Evolutionary conservation across 2,329 filamentous ascomycete species (phyloP).

Genomic region (Neonectria hederae): DNA sequence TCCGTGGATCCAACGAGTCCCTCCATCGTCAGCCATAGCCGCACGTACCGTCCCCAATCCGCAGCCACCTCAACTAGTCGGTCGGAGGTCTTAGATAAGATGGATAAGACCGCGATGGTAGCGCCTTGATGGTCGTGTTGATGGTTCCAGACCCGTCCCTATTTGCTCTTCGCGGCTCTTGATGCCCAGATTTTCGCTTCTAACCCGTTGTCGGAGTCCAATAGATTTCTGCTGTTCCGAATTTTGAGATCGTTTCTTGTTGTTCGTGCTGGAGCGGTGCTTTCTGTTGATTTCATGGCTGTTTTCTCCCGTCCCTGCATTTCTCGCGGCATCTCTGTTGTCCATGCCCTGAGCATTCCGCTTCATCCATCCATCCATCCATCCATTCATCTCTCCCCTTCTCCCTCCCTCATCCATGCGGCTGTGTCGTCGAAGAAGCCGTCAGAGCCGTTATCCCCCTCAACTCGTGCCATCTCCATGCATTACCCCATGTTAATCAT

Average conservation of each 20-base stretch:
- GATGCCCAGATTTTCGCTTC: background rate
- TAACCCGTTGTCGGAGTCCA: background rate
- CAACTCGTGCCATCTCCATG: constrained; percentile 19
- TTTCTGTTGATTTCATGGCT: background rate
- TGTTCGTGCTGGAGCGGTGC: background rate
- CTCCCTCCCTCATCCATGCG: background rate
- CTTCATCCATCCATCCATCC: constrained; percentile 17
- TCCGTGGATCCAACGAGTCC: constrained; percentile 13
- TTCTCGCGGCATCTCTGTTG: background rate
- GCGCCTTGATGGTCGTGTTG: background rate
- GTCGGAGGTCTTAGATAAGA: constrained; percentile 9
- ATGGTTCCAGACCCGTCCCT: background rate
- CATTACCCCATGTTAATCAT: constrained; percentile 14
- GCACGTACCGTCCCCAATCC: background rate
- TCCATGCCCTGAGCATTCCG: background rate
- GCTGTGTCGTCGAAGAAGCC: constrained; percentile 5
- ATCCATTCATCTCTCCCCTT: too few relatives aligned
- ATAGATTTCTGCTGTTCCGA: background rate
- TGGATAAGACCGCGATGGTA: background rate
- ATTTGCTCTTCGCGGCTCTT: background rate
- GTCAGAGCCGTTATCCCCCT: constrained; percentile 6
- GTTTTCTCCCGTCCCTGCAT: constrained; percentile 14
- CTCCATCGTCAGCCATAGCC: constrained; percentile 7
- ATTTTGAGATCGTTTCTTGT: background rate
- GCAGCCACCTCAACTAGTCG: constrained; percentile 2